Conservation (phyloP, 2,329 filamentous ascomycete species). For the Beauveria bassiana region DNA sequence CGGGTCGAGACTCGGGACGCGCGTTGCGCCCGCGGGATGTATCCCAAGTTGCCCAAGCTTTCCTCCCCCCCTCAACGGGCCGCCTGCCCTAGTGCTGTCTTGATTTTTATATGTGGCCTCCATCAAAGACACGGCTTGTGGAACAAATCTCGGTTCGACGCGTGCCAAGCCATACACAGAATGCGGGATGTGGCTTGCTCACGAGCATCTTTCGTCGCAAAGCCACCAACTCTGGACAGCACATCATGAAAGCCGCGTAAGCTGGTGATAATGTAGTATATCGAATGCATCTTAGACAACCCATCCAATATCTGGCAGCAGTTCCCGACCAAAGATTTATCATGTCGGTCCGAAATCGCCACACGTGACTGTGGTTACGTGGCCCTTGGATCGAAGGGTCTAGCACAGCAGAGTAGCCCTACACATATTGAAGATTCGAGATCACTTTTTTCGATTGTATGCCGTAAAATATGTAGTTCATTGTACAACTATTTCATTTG, state of each 20-base stretch:
- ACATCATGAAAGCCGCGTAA: background rate
- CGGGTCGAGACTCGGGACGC: constrained; percentile 9
- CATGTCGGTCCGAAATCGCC: background rate
- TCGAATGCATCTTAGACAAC: background rate
- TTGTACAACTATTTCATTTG: constrained; percentile 7
- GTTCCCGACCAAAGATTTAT: background rate
- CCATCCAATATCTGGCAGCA: background rate
- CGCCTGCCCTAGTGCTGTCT: background rate
- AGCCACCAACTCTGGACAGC: background rate
- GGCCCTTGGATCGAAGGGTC: background rate
- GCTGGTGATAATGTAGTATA: background rate
- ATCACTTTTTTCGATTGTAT: background rate
- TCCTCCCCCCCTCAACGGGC: too few relatives aligned
- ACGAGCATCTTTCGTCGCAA: background rate
- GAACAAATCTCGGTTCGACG: background rate
- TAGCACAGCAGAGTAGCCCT: too few relatives aligned
- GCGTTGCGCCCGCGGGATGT: background rate
- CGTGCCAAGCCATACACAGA: background rate
- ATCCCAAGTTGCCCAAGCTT: background rate
- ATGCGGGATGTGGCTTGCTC: background rate
- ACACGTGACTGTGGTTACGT: background rate
- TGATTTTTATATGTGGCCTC: background rate
- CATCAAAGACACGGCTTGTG: background rate
- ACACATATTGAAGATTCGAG: background rate
- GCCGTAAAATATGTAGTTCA: constrained; percentile 1